Percentiles rank a stretch among this genome's conserved stretches.
phyloP scores from a whole-genome alignment of 2,329 filamentous ascomycete genomes.

The Trichoderma citrinoviride region DNA sequence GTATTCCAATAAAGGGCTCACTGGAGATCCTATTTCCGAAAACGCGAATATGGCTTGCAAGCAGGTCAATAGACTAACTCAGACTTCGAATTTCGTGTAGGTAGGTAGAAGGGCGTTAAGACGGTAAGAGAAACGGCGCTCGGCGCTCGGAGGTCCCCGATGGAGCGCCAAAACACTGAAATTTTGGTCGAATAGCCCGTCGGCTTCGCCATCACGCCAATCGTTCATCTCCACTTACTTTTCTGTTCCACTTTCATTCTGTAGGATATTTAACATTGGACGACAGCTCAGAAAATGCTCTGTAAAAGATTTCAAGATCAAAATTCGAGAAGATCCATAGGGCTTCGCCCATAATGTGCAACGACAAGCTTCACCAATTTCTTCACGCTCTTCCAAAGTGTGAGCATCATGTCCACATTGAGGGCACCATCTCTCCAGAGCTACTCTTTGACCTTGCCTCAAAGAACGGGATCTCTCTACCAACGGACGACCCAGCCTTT shows the following conservation, averaged over 20 bases:
- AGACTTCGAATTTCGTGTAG: too few species aligned
- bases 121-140: neutral
- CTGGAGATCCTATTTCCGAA: too few species aligned
- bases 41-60: too few species aligned
- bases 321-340: neutral
- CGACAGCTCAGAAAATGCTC: neutral
- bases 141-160: slow-evolving; percentile 11
- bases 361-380: slow-evolving; percentile 51
- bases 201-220: neutral
- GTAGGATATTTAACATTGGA: neutral
- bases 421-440: slow-evolving; percentile 68
- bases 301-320: neutral
- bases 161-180: neutral
- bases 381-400: slow-evolving; percentile 70
- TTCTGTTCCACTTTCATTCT: neutral
- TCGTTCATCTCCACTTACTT: neutral
- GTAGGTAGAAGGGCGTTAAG: too few species aligned
- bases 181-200: neutral
- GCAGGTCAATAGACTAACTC: too few species aligned
- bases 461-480: slow-evolving; percentile 63
- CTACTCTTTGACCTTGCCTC: slow-evolving; percentile 68
- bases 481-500: slow-evolving; percentile 60
- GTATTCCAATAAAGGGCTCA: too few species aligned
- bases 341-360: slow-evolving; percentile 48
- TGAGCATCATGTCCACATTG: slow-evolving; percentile 79